Percentiles rank a stretch among this genome's conserved stretches.
Evolutionary conservation across 495 filamentous ascomycete genomes (phyloP).

Genomic region (Rostrohypoxylon terebratum): DNA sequence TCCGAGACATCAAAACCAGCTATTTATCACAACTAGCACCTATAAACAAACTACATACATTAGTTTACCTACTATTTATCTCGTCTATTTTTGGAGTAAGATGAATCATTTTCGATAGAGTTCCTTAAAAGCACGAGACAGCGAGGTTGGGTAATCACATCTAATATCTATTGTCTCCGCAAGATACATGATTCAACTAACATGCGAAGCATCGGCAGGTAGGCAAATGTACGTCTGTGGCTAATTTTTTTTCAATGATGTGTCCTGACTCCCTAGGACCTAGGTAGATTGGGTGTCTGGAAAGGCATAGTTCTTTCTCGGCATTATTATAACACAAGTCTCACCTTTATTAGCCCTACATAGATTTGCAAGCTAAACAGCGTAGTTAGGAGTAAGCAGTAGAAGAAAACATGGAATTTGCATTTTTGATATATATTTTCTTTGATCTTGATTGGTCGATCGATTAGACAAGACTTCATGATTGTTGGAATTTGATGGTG

Average conservation of each 20-base stretch:
- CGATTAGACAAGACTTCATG: not conserved
- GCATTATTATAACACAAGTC: conserved; percentile 8
- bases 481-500: conserved; percentile 28
- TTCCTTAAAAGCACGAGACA: no score
- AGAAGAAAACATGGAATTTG: conserved; percentile 3
- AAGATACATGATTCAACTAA: not conserved
- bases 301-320: not conserved
- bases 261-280: no score
- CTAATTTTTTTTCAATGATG: not conserved
- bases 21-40: not conserved
- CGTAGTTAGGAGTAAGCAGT: not conserved
- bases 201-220: not conserved
- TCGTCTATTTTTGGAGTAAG: not conserved
- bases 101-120: not conserved
- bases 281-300: not conserved
- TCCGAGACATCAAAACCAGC: conserved; percentile 31
- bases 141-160: no score
- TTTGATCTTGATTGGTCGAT: conserved; percentile 8
- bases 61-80: not conserved
- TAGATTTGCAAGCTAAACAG: not conserved
- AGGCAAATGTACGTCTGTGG: not conserved
- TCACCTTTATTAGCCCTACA: conserved; percentile 18
- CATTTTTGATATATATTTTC: not conserved
- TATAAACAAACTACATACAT: not conserved
- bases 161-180: no score